phyloP scores from a whole-genome alignment of 306 rosid genomes.

The Trifolium pratense region DNA sequence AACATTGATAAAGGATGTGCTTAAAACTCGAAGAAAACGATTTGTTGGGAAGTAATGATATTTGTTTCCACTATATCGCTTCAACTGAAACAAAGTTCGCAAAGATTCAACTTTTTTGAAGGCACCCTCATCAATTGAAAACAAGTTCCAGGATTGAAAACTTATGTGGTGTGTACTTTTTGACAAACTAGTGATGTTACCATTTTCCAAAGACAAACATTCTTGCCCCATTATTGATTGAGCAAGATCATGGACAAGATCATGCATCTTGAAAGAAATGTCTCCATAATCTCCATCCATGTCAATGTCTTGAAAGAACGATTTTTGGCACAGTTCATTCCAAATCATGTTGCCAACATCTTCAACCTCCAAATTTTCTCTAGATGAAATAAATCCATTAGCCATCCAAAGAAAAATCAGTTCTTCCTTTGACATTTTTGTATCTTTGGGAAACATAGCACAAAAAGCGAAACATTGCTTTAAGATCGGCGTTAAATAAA shows the following conservation, averaged over 20 bases:
- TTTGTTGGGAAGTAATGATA: not conserved
- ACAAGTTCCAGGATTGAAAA: accelerated
- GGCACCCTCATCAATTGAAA: not conserved
- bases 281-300: not conserved
- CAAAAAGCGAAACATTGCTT: not conserved
- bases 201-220: not conserved
- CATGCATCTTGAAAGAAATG: not conserved
- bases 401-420: not conserved
- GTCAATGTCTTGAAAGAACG: not conserved
- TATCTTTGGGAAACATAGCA: not conserved
- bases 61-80: too few species aligned
- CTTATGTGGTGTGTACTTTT: slow-evolving; percentile 1
- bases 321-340: not conserved
- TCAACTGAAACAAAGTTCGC: not conserved
- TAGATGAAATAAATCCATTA: not conserved
- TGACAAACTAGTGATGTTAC: not conserved
- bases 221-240: not conserved
- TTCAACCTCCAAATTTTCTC: not conserved
- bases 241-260: not conserved
- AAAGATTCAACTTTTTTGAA: not conserved
- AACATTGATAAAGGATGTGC: not conserved
- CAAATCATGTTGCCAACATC: not conserved
- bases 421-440: not conserved
- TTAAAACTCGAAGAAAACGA: not conserved
- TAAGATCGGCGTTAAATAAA: not conserved